Evolutionary conservation across 352 stramenopile species (phyloP), one percentile per base, ranked within the genome.

Genomic region (Globisporangium rhizosaccharum): DNA sequence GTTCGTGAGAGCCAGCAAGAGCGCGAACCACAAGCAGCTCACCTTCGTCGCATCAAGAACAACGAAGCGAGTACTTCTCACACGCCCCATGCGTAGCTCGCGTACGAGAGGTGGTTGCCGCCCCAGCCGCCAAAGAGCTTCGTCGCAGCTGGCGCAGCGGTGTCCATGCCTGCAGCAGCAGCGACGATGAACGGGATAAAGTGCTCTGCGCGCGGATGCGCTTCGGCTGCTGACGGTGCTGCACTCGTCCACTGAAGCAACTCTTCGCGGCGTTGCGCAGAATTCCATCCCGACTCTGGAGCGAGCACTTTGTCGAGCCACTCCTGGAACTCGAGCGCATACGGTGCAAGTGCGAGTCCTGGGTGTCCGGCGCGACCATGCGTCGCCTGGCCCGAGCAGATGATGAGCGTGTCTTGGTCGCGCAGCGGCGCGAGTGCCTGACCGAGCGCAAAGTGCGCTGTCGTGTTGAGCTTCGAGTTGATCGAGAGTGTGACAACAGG

Each of bases 401-500:
- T 59, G 59, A 96, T 90, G 26, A 96, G 66, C 37, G 91, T 89
- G 64, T 84, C 81, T 18, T 94, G 73, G 23, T 78, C 63, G 25
- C 87, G 75, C 54, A 96, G 63, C 20, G 73, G 66, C 1, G 70
- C 65, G 23, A 96, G 62, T 18, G 73, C 78, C 28, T 79, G 66
- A 18, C 88, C 88, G 33, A 97, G 53, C 15, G 74, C 69, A 37
- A 96, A 68, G 63, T 96, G 82, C 12, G 66, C 64, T 9, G 61
- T 66, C 10, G 79, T 57, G 59, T 82, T 72, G 6, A 91, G 68
- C 51, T 73, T 78, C 36, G 56, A 66, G 52, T 84, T 76, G 48
- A 97, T 74, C 14, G 82, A 96, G 46, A 97, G 65, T 48, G 71
- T 81, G 30, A 97, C 88, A 11, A 97, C 72, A 2, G 91, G 90